A percentile compares a stretch with the other conserved stretches of the same genome.
Conservation (phyloP, 768 basidiomycete genomes). For the Nevesoporus exiguus region DNA sequence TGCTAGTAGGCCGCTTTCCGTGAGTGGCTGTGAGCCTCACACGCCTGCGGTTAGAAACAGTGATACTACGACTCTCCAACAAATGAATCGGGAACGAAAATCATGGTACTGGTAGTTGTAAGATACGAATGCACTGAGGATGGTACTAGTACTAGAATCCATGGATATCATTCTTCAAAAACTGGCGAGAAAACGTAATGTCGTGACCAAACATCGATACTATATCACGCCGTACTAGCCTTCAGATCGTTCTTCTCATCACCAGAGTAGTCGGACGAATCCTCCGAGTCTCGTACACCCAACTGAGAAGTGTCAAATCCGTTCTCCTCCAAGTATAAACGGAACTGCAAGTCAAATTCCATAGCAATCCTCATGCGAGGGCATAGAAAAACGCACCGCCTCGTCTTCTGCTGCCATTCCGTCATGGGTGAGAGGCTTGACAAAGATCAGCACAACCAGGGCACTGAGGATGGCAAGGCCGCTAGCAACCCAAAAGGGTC, state of each 20-base stretch:
- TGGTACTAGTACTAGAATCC: neutral
- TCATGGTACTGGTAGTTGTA: neutral
- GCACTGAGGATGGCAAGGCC: conserved; percentile 82
- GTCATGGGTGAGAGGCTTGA: conserved; percentile 70
- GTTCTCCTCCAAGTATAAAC: conserved; percentile 70
- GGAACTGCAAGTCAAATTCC: conserved; percentile 51
- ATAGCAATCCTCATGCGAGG: neutral
- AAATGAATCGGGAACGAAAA: too few relatives aligned
- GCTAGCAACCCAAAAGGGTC: conserved; percentile 87
- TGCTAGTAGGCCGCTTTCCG: too few relatives aligned
- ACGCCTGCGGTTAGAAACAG: too few relatives aligned
- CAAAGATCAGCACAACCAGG: conserved; percentile 63
- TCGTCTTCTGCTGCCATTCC: conserved; percentile 78
- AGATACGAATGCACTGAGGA: neutral
- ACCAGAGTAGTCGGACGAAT: conserved; percentile 14
- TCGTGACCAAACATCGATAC: conserved; percentile 3
- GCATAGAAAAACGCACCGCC: conserved; percentile 36
- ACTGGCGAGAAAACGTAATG: neutral
- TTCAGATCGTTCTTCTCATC: conserved; percentile 18
- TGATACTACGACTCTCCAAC: too few relatives aligned
- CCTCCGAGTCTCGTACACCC: conserved; percentile 46
- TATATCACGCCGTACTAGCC: conserved; percentile 10
- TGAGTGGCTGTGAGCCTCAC: too few relatives aligned
- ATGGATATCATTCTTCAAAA: neutral
- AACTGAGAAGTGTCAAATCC: conserved; percentile 77